Evolutionary conservation across 1,284 basidiomycete genomes (phyloP), one percentile per base, ranked within the genome.

Genomic region (Apiotrichum veenhuisii): DNA sequence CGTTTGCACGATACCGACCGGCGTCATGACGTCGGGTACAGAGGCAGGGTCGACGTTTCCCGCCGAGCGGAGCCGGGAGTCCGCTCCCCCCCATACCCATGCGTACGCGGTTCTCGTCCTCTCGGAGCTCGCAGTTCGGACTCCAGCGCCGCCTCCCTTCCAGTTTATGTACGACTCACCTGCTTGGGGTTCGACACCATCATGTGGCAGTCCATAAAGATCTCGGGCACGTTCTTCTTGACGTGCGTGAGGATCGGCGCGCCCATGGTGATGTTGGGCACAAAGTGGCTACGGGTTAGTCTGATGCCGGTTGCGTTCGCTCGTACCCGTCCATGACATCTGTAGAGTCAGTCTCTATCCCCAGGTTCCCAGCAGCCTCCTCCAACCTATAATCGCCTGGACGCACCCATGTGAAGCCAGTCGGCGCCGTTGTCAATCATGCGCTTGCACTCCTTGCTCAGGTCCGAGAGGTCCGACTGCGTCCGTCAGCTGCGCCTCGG

Each of bases 151-250:
- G n/a, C n/a, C n/a, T n/a, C n/a, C n/a, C n/a, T n/a, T n/a, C n/a
- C n/a, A n/a, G n/a, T n/a, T n/a, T n/a, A n/a, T n/a, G n/a, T n/a
- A n/a, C n/a, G n/a, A 65, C 78, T 34, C 68, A 90, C 93, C 82
- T 88, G 87, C 68, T 89, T 88, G 2, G 96, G 96, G 61, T 98
- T 82, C 0, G 93, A 79, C 18, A 99, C 96, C 96, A 99, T 99
- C 96, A 98, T 98, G 79, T 99, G 96, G 78, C 94, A 98, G 78
- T 99, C 96, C 95, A 99, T 98, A 80, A 94, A 98, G 65, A 97
- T 95, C 55, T 87, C 88, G 7, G 94, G 93, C 22, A 98, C 84
- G 46, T 87, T 85, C 77, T 94, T 93, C 54, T 84, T 81, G n/a
- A 99, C 88, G 64, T 87, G 91, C 22, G 87, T 81, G 37, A 98